phyloP scores from a whole-genome alignment of 2,329 filamentous ascomycete genomes.

The Verticillium klebahnii region DNA sequence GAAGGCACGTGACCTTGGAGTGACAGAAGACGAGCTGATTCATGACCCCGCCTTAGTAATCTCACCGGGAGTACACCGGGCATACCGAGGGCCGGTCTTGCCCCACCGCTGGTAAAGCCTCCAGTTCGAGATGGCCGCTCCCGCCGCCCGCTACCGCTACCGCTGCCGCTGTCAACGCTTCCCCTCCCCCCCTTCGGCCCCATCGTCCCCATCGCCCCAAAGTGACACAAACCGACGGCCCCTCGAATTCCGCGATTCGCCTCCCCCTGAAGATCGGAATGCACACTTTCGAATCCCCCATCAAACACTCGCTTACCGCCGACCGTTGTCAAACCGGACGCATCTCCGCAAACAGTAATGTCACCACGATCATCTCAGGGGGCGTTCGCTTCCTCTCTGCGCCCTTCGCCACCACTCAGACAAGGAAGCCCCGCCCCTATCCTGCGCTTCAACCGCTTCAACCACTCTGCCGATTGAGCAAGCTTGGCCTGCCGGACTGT shows the following conservation, averaged over 20 bases:
- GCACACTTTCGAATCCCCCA: background rate
- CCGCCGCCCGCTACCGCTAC: background rate
- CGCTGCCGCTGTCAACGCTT: background rate
- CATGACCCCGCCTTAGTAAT: background rate
- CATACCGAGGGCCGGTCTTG: background rate
- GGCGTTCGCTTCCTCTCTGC: background rate
- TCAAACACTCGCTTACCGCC: background rate
- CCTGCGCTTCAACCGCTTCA: no score
- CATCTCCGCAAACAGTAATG: background rate
- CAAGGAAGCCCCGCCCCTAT: no score
- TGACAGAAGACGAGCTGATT: background rate
- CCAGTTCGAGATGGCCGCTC: background rate
- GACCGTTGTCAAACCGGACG: background rate
- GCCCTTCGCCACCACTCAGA: background rate
- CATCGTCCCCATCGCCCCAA: background rate
- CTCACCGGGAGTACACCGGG: background rate
- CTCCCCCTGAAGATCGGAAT: slow-evolving; percentile 3
- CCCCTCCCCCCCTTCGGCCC: no score
- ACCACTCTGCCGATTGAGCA: no score
- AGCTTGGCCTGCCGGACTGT: no score
- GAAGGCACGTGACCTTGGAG: background rate
- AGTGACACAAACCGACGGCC: background rate
- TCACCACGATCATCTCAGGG: background rate
- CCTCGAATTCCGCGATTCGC: background rate
- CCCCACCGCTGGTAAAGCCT: background rate